These are phyloP conservation scores for Neurospora pannonica DNA, from an alignment of 495 filamentous ascomycete genomes.

Conservation along the genomic window DNA sequence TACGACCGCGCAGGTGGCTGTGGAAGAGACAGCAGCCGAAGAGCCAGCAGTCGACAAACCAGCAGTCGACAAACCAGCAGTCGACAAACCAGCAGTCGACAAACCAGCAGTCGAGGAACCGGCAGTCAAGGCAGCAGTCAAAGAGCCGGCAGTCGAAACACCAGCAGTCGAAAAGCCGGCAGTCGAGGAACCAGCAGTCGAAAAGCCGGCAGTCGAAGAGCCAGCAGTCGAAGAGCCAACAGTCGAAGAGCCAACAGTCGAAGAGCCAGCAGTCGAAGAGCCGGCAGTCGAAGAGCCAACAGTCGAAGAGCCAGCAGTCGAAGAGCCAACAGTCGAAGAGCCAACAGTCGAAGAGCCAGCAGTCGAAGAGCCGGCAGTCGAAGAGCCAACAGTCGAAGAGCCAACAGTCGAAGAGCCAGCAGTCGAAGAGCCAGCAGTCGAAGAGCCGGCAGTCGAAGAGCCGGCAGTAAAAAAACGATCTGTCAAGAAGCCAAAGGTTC, in stretches of 20 bases:
- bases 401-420: not conserved
- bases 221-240: not conserved
- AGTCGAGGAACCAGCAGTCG: not conserved
- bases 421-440: not conserved
- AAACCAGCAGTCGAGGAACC: not conserved
- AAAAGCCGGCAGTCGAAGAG: not conserved
- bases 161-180: not conserved
- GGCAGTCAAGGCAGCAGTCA: not conserved
- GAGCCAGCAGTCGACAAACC: not conserved
- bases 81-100: not conserved
- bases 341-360: not conserved
- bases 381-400: not conserved
- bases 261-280: not conserved
- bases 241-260: not conserved
- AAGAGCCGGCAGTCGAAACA: not conserved
- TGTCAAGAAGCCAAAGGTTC: not conserved
- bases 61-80: not conserved
- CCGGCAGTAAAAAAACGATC: not conserved
- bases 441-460: not conserved
- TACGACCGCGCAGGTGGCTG: not conserved
- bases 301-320: not conserved
- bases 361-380: not conserved
- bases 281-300: not conserved
- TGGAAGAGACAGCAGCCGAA: not conserved
- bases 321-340: not conserved